Conservation (phyloP, 225 moss, liverwort and hornwort genomes). For the Takakia lepidozioides region DNA sequence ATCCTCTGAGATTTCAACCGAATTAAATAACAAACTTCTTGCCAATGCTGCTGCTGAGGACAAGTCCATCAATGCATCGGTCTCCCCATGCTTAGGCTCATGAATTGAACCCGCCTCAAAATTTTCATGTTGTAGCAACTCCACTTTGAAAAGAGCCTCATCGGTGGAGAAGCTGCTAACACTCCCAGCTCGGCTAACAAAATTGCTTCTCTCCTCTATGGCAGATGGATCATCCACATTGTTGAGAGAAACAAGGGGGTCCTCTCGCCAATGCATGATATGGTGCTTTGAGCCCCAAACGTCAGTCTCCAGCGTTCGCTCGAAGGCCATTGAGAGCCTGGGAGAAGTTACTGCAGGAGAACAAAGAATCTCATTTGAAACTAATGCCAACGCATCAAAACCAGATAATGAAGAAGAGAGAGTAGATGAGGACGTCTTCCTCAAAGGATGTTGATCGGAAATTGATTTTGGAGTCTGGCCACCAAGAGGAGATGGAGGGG, state of each 20-base stretch:
- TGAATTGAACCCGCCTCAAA: constrained; percentile 25
- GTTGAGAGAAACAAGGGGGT: constrained; percentile 7
- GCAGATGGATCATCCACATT: constrained; percentile 11
- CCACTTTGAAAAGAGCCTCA: constrained; percentile 55
- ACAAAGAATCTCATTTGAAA: constrained; percentile 17
- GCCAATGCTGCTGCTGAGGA: constrained; percentile 35
- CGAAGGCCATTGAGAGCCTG: constrained; percentile 26
- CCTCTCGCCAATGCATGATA: constrained; percentile 30
- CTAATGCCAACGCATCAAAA: constrained; percentile 33
- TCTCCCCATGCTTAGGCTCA: constrained; percentile 19
- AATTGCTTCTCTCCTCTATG: constrained; percentile 12
- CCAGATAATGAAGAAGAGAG: constrained; percentile 56
- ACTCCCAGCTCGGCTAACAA: constrained; percentile 32
- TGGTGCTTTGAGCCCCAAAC: constrained; percentile 39
- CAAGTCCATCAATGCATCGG: constrained; percentile 23
- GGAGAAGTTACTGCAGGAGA: constrained; percentile 23
- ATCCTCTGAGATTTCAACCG: constrained; percentile 4
- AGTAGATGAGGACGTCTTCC: constrained; percentile 44
- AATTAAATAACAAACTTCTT: constrained; percentile 20
- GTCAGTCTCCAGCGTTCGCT: constrained; percentile 25
- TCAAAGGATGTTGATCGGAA: constrained; percentile 43
- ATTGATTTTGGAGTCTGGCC: constrained; percentile 50
- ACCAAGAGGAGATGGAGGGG: constrained; percentile 58
- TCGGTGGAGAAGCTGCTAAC: constrained; percentile 23
- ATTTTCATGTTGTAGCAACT: constrained; percentile 40